phyloP scores from a whole-genome alignment of 225 moss, liverwort and hornwort species.

The Pseudisothecium myosuroides region DNA sequence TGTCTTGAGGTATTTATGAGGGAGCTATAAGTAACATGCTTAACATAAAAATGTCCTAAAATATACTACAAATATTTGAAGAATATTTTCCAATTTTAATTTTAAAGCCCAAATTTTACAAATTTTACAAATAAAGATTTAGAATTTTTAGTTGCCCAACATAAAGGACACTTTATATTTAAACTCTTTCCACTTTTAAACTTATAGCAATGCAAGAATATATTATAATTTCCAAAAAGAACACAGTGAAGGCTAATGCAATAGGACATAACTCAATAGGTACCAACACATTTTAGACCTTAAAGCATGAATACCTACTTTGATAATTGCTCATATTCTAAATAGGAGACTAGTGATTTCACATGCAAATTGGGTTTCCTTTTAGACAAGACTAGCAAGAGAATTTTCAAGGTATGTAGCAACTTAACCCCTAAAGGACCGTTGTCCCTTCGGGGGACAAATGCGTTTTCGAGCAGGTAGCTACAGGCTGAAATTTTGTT shows the following conservation, averaged over 20 bases:
- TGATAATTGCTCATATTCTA: not conserved
- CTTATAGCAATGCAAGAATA: not conserved
- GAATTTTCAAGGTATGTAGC: fast-evolving
- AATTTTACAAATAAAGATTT: not conserved
- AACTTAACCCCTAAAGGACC: no score
- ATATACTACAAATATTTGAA: not conserved
- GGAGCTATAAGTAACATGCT: no score
- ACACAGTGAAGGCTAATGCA: not conserved
- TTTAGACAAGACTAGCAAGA: not conserved
- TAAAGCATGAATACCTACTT: not conserved
- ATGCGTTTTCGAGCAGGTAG: no score
- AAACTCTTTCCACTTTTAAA: not conserved
- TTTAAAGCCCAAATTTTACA: not conserved
- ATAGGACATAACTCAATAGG: no score
- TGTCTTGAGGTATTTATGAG: not conserved
- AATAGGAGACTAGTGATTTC: fast-evolving
- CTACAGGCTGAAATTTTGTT: no score
- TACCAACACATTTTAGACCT: not conserved
- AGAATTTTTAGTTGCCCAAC: not conserved
- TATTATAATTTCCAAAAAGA: not conserved
- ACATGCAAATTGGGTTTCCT: not conserved
- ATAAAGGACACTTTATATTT: not conserved
- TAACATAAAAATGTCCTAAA: not conserved
- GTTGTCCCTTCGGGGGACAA: no score
- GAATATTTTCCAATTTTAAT: not conserved